Evolutionary conservation across 441 rosid genomes (phyloP).

Genomic region (Adansonia gregorii): DNA sequence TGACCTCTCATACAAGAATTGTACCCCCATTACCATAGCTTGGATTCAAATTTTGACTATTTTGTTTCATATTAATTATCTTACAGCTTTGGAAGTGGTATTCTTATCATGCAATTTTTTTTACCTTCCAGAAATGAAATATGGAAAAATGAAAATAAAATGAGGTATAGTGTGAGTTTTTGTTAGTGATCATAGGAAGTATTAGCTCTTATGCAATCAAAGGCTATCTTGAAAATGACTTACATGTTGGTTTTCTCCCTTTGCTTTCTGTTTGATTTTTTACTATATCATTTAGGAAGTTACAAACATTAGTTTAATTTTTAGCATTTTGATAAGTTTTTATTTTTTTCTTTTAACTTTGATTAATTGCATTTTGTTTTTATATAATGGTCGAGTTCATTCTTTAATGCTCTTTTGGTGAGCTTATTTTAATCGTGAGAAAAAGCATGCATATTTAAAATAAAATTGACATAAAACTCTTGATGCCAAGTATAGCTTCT

Average conservation of each 20-base stretch:
- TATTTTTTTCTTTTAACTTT: slow-evolving; percentile 4
- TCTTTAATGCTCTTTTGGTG: slow-evolving; percentile 1
- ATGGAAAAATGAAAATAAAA: slow-evolving; percentile 31
- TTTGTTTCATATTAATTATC: slow-evolving; percentile 23
- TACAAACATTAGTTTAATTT: background rate
- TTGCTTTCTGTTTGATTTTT: background rate
- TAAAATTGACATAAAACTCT: too few relatives aligned
- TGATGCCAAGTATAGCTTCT: background rate
- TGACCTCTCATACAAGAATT: background rate
- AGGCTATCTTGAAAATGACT: slow-evolving; percentile 27
- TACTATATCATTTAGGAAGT: background rate
- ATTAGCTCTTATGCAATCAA: slow-evolving; percentile 23
- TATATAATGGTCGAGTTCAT: background rate
- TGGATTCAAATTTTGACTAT: slow-evolving; percentile 2
- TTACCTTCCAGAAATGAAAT: slow-evolving; percentile 24
- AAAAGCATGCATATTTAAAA: background rate
- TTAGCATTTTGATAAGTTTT: background rate
- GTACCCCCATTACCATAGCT: background rate
- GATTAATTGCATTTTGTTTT: slow-evolving; percentile 5
- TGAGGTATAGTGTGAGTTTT: slow-evolving; percentile 36
- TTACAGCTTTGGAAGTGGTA: slow-evolving; percentile 19
- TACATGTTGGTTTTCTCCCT: background rate
- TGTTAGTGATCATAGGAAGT: slow-evolving; percentile 31
- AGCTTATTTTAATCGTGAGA: background rate
- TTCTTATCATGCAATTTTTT: background rate